Evolutionary conservation across 257 asterid genomes (phyloP), one percentile per base, ranked within the genome.

Genomic region (Fraxinus pennsylvanica): DNA sequence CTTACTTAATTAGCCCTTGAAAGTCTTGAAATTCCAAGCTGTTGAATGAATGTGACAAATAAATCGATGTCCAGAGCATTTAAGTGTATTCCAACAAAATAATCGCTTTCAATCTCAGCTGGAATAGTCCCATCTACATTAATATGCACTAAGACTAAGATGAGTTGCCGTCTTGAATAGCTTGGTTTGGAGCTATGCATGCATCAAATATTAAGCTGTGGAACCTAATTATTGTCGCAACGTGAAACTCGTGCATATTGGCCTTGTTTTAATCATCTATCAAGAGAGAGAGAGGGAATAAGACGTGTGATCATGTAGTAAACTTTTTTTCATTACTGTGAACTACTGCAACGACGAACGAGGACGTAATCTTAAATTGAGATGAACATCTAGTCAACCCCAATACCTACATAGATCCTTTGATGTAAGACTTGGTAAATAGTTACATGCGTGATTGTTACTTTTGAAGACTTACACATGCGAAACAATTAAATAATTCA

Each of bases 91-190:
- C 69, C 63, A 81, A 75, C 82, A 71, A 81, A 78, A 27, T 78
- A 65, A 81, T 74, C 84, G 67, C 84, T 78, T 71, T 85, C 88
- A 85, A 65, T 77, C 81, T 25, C 32, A 78, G 86, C 88, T 85
- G 88, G 82, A 82, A 71, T 66, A 80, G 85, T 76, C 82, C 84
- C 84, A 77, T 82, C 73, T 65, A 54, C 21, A 63, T 63, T 63
- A 70, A 74, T 50, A 68, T 19, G 19, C 43, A 50, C 66, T 71
- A 73, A 30, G 78, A 52, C n/a, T 57, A 10, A 47, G 52, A 32
- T 22, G 65, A 70, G 25, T 38, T n/a, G 74, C 54, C n/a, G 7
- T 7, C 52, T 38, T 70, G 74, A 43, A 43, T 43, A 43, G 50
- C 15, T 43, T 12, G 50, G 12, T 43, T 10, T 43, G 50, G 15